Conservation (phyloP, 441 rosid species). For the Bocquillonia castaneifolia region DNA sequence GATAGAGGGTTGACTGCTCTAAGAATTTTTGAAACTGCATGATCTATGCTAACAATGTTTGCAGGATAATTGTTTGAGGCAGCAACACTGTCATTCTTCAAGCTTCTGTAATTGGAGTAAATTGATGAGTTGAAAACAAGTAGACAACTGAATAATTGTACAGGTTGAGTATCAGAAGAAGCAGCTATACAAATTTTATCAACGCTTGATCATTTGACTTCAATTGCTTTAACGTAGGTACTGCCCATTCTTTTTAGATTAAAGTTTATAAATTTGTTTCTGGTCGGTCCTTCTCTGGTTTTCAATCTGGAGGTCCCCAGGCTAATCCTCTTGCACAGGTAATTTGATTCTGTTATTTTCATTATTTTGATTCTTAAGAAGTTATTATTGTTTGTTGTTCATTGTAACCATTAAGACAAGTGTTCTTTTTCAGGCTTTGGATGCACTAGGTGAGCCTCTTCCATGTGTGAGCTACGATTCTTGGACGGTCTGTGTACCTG, state of each 20-base stretch:
- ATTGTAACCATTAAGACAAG: no score
- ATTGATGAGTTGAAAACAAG: neutral
- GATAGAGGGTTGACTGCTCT: slow-evolving; percentile 26
- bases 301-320: slow-evolving; percentile 80
- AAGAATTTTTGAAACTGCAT: slow-evolving; percentile 31
- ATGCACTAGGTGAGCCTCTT: slow-evolving; percentile 80
- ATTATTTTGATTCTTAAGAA: no score
- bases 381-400: no score
- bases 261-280: slow-evolving; percentile 84
- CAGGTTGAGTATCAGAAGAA: neutral
- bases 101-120: slow-evolving; percentile 22
- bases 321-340: slow-evolving; percentile 97
- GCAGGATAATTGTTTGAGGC: slow-evolving; percentile 35
- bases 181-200: no score
- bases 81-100: slow-evolving; percentile 35
- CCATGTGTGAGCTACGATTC: slow-evolving; percentile 79
- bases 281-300: slow-evolving; percentile 88
- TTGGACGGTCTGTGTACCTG: slow-evolving; percentile 92
- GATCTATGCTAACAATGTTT: slow-evolving; percentile 36
- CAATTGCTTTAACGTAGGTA: no score
- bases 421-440: slow-evolving; percentile 67
- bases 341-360: neutral
- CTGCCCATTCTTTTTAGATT: slow-evolving; percentile 73
- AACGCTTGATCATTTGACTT: no score
- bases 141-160: neutral